Evolutionary conservation across 768 basidiomycete genomes (phyloP), one percentile per base, ranked within the genome.

Genomic region (Exsudoporus frostii): DNA sequence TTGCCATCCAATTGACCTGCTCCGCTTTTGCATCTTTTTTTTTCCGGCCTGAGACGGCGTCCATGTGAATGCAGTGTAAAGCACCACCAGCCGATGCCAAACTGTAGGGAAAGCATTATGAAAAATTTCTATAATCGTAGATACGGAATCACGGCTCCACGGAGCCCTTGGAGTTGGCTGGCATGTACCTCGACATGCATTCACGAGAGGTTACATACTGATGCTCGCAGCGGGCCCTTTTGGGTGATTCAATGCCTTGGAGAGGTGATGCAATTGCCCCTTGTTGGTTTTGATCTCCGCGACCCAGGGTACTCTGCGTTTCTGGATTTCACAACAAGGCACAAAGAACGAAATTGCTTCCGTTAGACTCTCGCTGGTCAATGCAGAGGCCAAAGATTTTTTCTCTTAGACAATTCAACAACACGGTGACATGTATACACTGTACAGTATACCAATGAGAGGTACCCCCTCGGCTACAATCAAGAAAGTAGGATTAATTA

Each of bases 251-350:
- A 22, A 4, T 27, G n/a, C 27, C 52, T 27, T 11, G 15, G 36
- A 22, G 36, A 47, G 45, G 53, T 39, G 55, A 50, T 56, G 27
- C 42, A 11, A 48, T 51, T 57, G 10, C 54, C 54, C 37, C 20
- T 41, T 40, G 30, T 7, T 38, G 34, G 54, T 61, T 61, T 69
- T 55, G 65, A 69, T 67, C 67, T 69, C 67, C 67, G 67, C 65
- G 67, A 67, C 40, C 42, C 15, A 43, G 37, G 40, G 34, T 25
- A 42, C 41, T 51, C 53, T 56, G 49, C 62, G 50, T 40, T 37
- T 14, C 30, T 49, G 22, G 36, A 44, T 30, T 43, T 19, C 30
- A 46, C 45, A 52, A 40, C 47, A 50, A 57, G 61, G 58, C 48
- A 56, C 58, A 24, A 48, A 22, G 48, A 63, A 45, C n/a, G 34